Percentiles rank a stretch among this genome's conserved stretches.
Conservation (phyloP, 1,284 basidiomycete genomes). For the Naganishia albida region DNA sequence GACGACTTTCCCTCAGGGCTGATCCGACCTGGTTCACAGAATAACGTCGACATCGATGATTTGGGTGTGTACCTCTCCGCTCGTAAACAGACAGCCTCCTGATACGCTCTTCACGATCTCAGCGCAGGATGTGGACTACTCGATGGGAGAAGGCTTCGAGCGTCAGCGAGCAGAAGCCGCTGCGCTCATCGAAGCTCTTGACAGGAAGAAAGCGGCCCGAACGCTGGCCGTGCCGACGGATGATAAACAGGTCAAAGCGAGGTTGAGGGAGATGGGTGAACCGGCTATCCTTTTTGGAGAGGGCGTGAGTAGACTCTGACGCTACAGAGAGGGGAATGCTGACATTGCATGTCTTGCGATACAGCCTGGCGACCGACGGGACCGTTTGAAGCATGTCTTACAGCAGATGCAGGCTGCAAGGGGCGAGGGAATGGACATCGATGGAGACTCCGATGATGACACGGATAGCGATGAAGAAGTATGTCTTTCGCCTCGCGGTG, state of each 20-base stretch:
- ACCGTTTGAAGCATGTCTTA: slow-evolving; percentile 88
- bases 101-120: background rate
- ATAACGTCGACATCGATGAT: slow-evolving; percentile 21
- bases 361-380: slow-evolving; percentile 66
- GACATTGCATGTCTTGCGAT: background rate
- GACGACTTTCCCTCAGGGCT: no score
- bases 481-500: background rate
- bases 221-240: slow-evolving; percentile 94
- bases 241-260: slow-evolving; percentile 83
- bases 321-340: slow-evolving; percentile 12
- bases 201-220: slow-evolving; percentile 90
- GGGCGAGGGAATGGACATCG: slow-evolving; percentile 64
- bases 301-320: slow-evolving; percentile 63
- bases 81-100: background rate
- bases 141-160: slow-evolving; percentile 53
- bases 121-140: slow-evolving; percentile 49
- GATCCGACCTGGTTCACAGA: slow-evolving; percentile 5
- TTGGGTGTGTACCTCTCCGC: slow-evolving; percentile 2
- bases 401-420: slow-evolving; percentile 82
- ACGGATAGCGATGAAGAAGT: slow-evolving; percentile 54
- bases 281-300: slow-evolving; percentile 98
- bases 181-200: slow-evolving; percentile 84
- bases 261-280: slow-evolving; percentile 87
- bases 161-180: slow-evolving; percentile 61
- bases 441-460: slow-evolving; percentile 58